phyloP scores from a whole-genome alignment of 192 early-diverging fungal genomes.

The Entomortierella chlamydospora region DNA sequence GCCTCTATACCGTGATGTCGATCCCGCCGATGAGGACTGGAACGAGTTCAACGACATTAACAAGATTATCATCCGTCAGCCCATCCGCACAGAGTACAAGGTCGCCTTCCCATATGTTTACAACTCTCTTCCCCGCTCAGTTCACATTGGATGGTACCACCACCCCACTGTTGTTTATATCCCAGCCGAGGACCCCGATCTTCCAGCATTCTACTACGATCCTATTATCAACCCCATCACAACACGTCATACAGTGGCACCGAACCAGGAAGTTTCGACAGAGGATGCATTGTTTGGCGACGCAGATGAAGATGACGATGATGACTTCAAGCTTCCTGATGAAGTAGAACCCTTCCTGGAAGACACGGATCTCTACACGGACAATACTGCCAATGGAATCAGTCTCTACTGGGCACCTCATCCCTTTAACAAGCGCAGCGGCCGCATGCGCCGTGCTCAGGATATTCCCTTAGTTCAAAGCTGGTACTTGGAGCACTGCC shows the following conservation, averaged over 20 bases:
- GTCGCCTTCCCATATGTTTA: slow-evolving; percentile 98
- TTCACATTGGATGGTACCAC: slow-evolving; percentile 94
- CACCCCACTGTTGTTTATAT: slow-evolving; percentile 91
- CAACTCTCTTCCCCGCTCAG: slow-evolving; percentile 95
- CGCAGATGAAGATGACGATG: slow-evolving; percentile 84
- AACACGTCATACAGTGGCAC: slow-evolving; percentile 71
- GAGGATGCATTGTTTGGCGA: slow-evolving; percentile 81
- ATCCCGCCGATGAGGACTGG: slow-evolving; percentile 99
- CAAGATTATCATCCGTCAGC: slow-evolving; percentile 99
- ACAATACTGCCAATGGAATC: slow-evolving; percentile 93
- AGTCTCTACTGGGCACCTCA: slow-evolving; percentile 98
- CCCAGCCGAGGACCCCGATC: slow-evolving; percentile 91
- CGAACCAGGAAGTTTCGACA: slow-evolving; percentile 61
- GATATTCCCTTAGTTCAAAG: slow-evolving; percentile 96
- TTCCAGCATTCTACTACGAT: slow-evolving; percentile 98
- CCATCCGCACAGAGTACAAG: slow-evolving; percentile 98
- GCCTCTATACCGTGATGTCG: slow-evolving; percentile 95
- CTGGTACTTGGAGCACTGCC: slow-evolving; percentile 98
- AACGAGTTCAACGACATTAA: slow-evolving; percentile 99
- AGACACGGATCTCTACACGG: slow-evolving; percentile 82
- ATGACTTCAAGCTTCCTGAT: slow-evolving; percentile 87
- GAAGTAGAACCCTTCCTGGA: slow-evolving; percentile 84
- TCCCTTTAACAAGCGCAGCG: slow-evolving; percentile 94
- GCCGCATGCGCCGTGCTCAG: slow-evolving; percentile 88
- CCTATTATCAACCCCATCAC: slow-evolving; percentile 98